Conservation (phyloP, 2,329 filamentous ascomycete genomes). For the Aspergillus viridinutans region DNA sequence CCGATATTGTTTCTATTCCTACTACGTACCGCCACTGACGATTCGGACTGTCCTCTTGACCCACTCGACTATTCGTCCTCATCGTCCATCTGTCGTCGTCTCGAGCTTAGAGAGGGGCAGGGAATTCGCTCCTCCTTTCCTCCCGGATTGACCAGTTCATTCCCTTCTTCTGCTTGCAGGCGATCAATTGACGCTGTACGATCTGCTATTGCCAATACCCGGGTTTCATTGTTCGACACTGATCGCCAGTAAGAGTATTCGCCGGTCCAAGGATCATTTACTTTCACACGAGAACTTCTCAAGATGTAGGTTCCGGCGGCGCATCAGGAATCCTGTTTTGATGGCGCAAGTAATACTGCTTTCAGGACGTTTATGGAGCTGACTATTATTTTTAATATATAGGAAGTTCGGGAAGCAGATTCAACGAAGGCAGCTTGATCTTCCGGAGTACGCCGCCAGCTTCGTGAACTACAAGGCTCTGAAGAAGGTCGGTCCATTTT, state of each 20-base stretch:
- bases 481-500: constrained; percentile 69
- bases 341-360: neutral
- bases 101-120: neutral
- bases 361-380: neutral
- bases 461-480: constrained; percentile 99
- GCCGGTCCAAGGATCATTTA: constrained; percentile 3
- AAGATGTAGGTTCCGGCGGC: constrained; percentile 18
- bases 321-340: neutral
- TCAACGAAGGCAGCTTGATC: constrained; percentile 97
- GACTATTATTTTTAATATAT: constrained; percentile 1
- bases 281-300: constrained; percentile 4
- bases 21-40: neutral
- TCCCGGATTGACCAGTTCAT: neutral
- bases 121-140: neutral
- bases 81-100: neutral
- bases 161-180: neutral
- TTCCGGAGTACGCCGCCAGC: constrained; percentile 97
- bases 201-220: neutral
- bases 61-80: neutral
- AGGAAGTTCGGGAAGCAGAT: constrained; percentile 99
- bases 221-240: neutral
- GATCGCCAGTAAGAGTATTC: constrained; percentile 5
- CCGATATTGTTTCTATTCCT: neutral
- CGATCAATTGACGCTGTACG: neutral
- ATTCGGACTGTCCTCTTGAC: neutral